Percentiles rank a stretch among this genome's conserved stretches.
Conservation (phyloP, 1,284 basidiomycete genomes). For the Cerrena zonata region DNA sequence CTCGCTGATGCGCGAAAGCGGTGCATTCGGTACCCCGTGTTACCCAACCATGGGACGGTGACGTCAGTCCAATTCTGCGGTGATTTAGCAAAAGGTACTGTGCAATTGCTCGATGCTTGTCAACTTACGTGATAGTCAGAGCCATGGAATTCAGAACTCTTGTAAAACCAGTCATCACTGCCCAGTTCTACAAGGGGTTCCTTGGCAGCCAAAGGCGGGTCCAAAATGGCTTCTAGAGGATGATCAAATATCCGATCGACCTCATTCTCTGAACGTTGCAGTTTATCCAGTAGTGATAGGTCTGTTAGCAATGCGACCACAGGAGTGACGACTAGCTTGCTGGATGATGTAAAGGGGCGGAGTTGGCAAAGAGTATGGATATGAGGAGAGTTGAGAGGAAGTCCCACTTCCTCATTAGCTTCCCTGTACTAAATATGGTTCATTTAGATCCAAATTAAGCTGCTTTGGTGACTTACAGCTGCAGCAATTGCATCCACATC, state of each 20-base stretch:
- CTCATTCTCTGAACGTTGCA: constrained; percentile 59
- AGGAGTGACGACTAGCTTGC: constrained; percentile 60
- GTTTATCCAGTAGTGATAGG: constrained; percentile 39
- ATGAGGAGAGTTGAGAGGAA: constrained; percentile 53
- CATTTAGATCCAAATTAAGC: constrained; percentile 5
- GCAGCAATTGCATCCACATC: constrained; percentile 63
- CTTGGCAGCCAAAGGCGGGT: constrained; percentile 49
- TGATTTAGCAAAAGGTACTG: not conserved
- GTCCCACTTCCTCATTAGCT: constrained; percentile 74
- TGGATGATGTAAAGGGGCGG: constrained; percentile 66
- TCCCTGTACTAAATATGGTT: constrained; percentile 56
- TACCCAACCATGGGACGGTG: constrained; percentile 38
- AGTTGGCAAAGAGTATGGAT: constrained; percentile 63
- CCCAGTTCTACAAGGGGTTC: constrained; percentile 51
- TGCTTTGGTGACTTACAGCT: constrained; percentile 49
- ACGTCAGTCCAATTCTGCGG: constrained; percentile 54
- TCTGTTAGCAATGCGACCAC: constrained; percentile 69
- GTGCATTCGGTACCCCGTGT: constrained; percentile 61
- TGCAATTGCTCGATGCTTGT: not conserved
- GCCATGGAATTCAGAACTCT: too few relatives aligned
- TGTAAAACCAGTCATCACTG: constrained; percentile 73
- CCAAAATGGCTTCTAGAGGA: constrained; percentile 64
- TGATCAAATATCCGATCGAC: constrained; percentile 77
- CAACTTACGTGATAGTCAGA: constrained; percentile 56
- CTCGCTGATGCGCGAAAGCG: constrained; percentile 72